Base-by-base conservation (phyloP, 331 rosid species). In the Arachis monticola region DNA sequence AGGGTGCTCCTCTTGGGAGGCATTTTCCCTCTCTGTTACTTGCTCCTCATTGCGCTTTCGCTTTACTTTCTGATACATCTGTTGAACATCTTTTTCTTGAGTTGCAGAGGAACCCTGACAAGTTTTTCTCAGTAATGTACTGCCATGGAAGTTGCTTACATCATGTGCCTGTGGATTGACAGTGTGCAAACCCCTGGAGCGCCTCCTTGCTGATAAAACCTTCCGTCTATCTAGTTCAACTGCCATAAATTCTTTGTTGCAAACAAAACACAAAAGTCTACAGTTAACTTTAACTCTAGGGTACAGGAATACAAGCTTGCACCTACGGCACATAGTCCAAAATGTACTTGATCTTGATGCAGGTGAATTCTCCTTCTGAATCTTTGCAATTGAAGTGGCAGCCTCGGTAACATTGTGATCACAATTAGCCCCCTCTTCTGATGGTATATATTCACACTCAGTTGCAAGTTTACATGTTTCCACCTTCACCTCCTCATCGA, bases 1-100 rank as follows among this genome's bases (percentile, higher is more conserved):
- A 63, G 75, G 74, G 79, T 72, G 84, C 70, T 82, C 82, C 79
- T 68, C 80, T 76, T 10, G 69, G n/a, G 72, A 76, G 48, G 84
- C 86, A 14, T 85, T 80, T 59, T 82, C 84, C 72, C 61, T 72
- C 69, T 79, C 79, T 35, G 59, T 75, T 61, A 79, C 88, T 62
- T 79, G 84, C 52, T 80, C 84, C 72, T 82, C 88, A 72, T 76
- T 78, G 5, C 86, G 86, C 12, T 72, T 84, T 53, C 89, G 82
- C 80, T 79, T 85, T 76, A 82, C 78, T 70, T 85, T 79, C 57
- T 77, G 79, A 72, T 72, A 69, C 30, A 81, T 78, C 76, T 82
- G 82, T 69, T 82, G 82, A 64, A 72, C 89, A 78, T 72, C 80
- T 79, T 8, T 79, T 32, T 84, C 86, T 30, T 73, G 84, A 79